phyloP scores from a whole-genome alignment of 2,329 filamentous ascomycete genomes.

The Pseudogymnoascus sp. region DNA sequence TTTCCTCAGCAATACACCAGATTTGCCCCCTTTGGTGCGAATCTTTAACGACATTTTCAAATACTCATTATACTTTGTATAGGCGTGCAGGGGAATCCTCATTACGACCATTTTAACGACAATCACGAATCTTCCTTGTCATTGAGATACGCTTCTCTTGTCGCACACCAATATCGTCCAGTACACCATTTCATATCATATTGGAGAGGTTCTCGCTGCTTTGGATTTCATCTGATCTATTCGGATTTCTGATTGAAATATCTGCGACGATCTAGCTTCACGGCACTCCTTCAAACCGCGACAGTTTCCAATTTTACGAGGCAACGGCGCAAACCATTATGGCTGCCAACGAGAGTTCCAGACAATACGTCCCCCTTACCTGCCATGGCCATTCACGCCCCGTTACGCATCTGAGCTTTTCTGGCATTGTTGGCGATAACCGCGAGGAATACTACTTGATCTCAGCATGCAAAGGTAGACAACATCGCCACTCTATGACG shows the following conservation, averaged over 20 bases:
- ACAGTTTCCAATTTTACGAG: neutral
- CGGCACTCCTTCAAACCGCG: neutral
- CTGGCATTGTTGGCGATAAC: slow-evolving; percentile 45
- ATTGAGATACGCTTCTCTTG: neutral
- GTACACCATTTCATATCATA: neutral
- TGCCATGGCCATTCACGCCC: slow-evolving; percentile 70
- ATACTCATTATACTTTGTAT: slow-evolving; percentile 5
- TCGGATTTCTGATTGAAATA: slow-evolving; percentile 4
- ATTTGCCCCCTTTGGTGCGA: neutral
- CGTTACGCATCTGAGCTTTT: slow-evolving; percentile 66
- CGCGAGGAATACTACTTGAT: slow-evolving; percentile 66
- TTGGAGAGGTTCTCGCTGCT: neutral
- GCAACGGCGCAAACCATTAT: slow-evolving; percentile 15
- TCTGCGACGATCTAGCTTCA: neutral
- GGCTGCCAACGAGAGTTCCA: slow-evolving; percentile 22
- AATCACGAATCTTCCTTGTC: slow-evolving; percentile 8
- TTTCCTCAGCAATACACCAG: neutral
- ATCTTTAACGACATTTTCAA: slow-evolving; percentile 1
- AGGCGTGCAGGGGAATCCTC: neutral
- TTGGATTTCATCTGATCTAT: slow-evolving; percentile 1
- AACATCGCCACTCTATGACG: neutral
- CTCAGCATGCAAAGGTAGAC: slow-evolving; percentile 59
- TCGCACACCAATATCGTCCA: neutral
- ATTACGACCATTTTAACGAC: slow-evolving; percentile 7
- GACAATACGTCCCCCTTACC: slow-evolving; percentile 53